Evolutionary conservation across 352 stramenopile species (phyloP).

Genomic region (Hyphochytrium catenoides): DNA sequence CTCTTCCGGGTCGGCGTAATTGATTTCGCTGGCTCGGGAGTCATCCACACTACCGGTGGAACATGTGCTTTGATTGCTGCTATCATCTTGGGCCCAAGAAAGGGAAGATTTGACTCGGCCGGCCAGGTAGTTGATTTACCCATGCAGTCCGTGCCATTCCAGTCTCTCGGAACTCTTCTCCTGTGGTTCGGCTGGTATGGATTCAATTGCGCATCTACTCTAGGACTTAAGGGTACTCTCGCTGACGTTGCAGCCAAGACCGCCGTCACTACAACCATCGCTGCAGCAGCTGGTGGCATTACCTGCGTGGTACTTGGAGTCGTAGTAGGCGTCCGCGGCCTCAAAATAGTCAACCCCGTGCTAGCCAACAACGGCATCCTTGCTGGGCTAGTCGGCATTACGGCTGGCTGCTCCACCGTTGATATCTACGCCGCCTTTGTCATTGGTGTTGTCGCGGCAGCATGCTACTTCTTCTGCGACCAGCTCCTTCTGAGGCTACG

Average conservation of each 20-base stretch:
- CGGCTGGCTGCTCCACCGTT: slow-evolving; percentile 33
- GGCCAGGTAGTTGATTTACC: slow-evolving; percentile 14
- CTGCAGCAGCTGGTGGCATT: slow-evolving; percentile 23
- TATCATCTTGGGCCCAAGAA: slow-evolving; percentile 25
- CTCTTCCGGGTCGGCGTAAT: slow-evolving; percentile 16
- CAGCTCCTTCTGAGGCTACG: slow-evolving; percentile 13
- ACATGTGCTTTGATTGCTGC: slow-evolving; percentile 25
- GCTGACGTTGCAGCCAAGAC: slow-evolving; percentile 15
- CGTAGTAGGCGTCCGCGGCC: no score
- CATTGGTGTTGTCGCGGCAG: slow-evolving; percentile 20
- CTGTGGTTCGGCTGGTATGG: slow-evolving; percentile 65
- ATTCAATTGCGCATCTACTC: slow-evolving; percentile 51
- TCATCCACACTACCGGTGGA: slow-evolving; percentile 38
- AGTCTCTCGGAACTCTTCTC: slow-evolving; percentile 36
- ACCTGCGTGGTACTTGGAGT: slow-evolving; percentile 23
- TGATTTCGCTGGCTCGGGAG: slow-evolving; percentile 32
- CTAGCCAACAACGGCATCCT: slow-evolving; percentile 37
- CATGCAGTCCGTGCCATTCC: slow-evolving; percentile 16
- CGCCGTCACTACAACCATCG: slow-evolving; percentile 44
- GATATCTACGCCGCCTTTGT: slow-evolving; percentile 29
- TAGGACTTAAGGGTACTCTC: slow-evolving; percentile 19
- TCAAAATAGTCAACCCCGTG: slow-evolving; percentile 17
- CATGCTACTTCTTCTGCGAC: no score
- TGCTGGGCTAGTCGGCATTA: slow-evolving; percentile 43
- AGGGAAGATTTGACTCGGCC: slow-evolving; percentile 28